phyloP scores from a whole-genome alignment of 2,329 filamentous ascomycete genomes.

The Phialocephala subalpina region DNA sequence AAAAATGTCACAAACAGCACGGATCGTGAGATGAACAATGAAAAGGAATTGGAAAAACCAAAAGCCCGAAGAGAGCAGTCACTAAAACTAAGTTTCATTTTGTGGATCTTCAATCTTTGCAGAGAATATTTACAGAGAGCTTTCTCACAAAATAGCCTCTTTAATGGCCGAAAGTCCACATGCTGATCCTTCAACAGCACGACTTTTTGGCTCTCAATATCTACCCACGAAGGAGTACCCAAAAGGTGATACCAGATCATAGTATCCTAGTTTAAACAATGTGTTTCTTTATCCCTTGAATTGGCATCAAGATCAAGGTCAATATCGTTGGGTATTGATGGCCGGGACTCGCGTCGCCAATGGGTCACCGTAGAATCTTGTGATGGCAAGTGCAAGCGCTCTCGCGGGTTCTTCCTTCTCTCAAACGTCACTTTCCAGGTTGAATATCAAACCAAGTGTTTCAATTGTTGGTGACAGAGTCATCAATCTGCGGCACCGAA shows the following conservation, averaged over 20 bases:
- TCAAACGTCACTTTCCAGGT: neutral
- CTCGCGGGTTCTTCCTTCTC: neutral
- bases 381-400: neutral
- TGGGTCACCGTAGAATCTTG: neutral
- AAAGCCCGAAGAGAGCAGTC: neutral
- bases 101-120: neutral
- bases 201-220: too few relatives aligned
- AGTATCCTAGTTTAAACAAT: too few relatives aligned
- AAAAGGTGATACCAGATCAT: too few relatives aligned
- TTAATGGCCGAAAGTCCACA: too few relatives aligned
- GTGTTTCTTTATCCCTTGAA: too few relatives aligned
- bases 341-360: neutral
- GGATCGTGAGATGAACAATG: neutral
- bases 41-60: neutral
- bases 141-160: too few relatives aligned
- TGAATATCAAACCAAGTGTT: neutral
- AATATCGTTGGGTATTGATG: neutral
- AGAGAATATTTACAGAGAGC: too few relatives aligned
- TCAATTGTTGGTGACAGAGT: neutral
- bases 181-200: too few relatives aligned
- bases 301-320: too few relatives aligned
- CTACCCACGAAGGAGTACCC: too few relatives aligned
- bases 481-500: neutral
- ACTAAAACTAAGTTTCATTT: neutral
- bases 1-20: neutral